A percentile compares a stretch with the other conserved stretches of the same genome.
Evolutionary conservation across 73 alveolate species (phyloP).

Genomic region (Symbiodinium natans): DNA sequence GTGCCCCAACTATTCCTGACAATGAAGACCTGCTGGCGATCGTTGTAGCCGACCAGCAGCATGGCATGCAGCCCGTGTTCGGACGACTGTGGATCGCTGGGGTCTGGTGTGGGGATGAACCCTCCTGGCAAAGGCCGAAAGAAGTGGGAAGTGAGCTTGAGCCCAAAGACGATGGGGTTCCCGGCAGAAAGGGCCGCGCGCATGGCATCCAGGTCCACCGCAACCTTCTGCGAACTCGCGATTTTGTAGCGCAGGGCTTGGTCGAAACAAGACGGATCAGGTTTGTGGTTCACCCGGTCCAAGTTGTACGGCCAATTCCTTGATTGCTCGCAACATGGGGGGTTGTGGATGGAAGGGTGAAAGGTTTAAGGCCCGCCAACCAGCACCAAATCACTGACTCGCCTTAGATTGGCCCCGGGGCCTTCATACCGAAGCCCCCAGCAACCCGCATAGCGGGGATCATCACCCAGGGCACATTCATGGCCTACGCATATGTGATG

Average conservation of each 20-base stretch:
- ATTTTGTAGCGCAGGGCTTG: background rate
- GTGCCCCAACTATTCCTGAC: conserved; percentile 3
- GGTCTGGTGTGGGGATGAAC: background rate
- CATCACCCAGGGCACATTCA: no score
- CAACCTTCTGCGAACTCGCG: background rate
- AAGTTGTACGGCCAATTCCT: background rate
- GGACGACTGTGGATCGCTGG: conserved; percentile 1
- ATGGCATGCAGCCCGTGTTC: conserved; percentile 25
- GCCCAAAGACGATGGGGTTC: conserved; percentile 67
- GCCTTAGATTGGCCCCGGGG: no score
- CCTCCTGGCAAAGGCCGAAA: background rate
- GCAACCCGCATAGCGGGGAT: no score
- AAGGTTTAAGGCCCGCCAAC: no score
- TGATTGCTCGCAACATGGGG: background rate
- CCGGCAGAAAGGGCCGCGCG: background rate
- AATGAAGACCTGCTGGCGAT: conserved; percentile 58
- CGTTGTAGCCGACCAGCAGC: conserved; percentile 82
- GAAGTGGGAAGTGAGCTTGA: conserved; percentile 82
- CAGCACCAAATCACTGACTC: no score
- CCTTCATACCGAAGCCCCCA: no score
- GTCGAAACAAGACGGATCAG: background rate
- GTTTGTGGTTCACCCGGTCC: background rate
- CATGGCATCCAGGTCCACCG: background rate
- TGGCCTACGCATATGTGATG: no score
- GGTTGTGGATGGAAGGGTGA: no score